Conservation (phyloP, 176 grass and related monocot genomes). For the Thalia dealbata region DNA sequence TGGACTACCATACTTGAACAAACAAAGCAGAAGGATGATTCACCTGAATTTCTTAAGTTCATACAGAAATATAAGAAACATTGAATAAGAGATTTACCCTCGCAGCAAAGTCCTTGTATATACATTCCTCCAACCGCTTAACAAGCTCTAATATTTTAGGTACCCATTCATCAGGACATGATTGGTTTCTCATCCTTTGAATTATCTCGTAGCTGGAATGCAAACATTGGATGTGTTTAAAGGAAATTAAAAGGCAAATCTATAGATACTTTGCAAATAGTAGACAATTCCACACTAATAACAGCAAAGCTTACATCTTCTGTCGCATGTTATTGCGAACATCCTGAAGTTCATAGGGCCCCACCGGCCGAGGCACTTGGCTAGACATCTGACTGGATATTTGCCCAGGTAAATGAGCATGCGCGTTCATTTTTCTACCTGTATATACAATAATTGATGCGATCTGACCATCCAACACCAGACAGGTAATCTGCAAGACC, state of each 20-base stretch:
- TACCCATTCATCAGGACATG: conserved; percentile 14
- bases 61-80: conserved; percentile 8
- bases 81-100: conserved; percentile 8
- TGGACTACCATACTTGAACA: not conserved
- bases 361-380: no score
- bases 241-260: not conserved
- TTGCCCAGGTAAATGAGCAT: conserved; percentile 56
- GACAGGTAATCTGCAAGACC: not conserved
- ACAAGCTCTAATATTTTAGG: conserved; percentile 28
- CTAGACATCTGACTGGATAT: conserved; percentile 37
- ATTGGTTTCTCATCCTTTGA: conserved; percentile 3
- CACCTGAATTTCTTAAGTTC: not conserved
- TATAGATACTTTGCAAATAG: not conserved
- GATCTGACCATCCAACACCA: not conserved
- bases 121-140: conserved; percentile 24
- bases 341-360: conserved; percentile 30
- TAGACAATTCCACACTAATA: not conserved
- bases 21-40: not conserved
- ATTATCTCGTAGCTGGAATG: conserved; percentile 28
- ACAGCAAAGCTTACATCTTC: conserved; percentile 45
- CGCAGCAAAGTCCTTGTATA: conserved; percentile 19
- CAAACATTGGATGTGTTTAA: conserved; percentile 4
- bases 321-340: conserved; percentile 33
- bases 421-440: conserved; percentile 45
- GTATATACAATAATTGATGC: not conserved